Base-by-base conservation (phyloP, 2,329 filamentous ascomycete species). In the Daldinia sp. region DNA sequence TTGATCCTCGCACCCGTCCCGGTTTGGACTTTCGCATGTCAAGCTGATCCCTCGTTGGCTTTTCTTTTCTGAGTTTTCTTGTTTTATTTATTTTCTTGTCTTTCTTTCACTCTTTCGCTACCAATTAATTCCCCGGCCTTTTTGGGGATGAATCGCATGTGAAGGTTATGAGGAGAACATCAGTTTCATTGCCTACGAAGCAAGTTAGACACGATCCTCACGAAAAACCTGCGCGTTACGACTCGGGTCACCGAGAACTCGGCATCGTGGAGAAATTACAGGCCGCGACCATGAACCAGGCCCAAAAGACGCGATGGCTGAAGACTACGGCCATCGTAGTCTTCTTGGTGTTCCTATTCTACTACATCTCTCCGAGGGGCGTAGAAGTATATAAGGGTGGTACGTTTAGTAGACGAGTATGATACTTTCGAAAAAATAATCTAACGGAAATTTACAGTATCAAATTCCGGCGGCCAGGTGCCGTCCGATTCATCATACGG, bases 221-320 rank as follows among this genome's bases (percentile, higher is more conserved):
- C 85, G 87, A 90, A 77, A 90, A 90, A 74, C 82, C 83, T 71
- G 85, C 81, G 72, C 84, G 87, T 72, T 89, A 89, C 79, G 78
- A 79, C 71, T 70, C 75, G 67, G 77, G 79, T 70, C 77, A 80
- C 69, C 79, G 78, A 73, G 77, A 81, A 70, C 74, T 77, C 71
- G 79, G 79, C 72, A 77, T 83, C 61, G 76, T 87, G 75, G 79
- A 81, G 77, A 85, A 80, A 70, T 77, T 86, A 79, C 85, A 85
- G 77, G 79, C 83, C 73, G 80, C 81, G 73, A 84, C 81, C 77
- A 86, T 87, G 81, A 84, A 86, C 66, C 87, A 89, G 79, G 83
- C 85, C 74, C 87, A 89, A 80, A 84, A 83, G 76, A 81, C 85
- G 68, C 85, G 87, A 75, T 90, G 86, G 82, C 76, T 88, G 70